Evolutionary conservation across 1,284 basidiomycete species (phyloP), one percentile per base, ranked within the genome.

Genomic region (Leccinum ponderosum): DNA sequence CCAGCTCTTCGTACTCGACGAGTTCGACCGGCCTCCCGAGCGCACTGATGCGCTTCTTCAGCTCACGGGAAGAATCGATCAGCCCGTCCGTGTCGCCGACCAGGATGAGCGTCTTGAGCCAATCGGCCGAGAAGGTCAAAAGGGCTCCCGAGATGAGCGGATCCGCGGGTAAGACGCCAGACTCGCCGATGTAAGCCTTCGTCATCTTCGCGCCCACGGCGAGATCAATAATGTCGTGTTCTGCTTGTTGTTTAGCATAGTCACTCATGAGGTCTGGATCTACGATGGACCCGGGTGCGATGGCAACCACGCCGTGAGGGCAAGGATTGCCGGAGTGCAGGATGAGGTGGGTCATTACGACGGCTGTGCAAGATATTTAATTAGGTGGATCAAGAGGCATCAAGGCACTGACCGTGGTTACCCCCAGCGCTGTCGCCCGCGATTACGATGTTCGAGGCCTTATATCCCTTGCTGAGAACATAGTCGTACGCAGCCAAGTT

Each of bases 351-450:
- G 33, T 39, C 33, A 54, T 14, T n/a, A 37, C 31, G 20, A 39
- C 22, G 11, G 35, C 53, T 54, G 53, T 37, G 12, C 7, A 9
- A 29, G 6, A 29, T 29, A 29, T 29, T 9, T 9, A 29, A 29
- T 29, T 3, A 9, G 29, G 8, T 29, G 8, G n/a, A 2, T 39
- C 37, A 8, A 37, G 6, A 3, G 15, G 7, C n/a, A 22, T 12
- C 6, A 6, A 6, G 20, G 22, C 15, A 59, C 65, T 12, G n/a
- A 72, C 71, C 66, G 2, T 63, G 61, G 37, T 63, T 69, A 1
- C 71, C 69, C 0, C 71, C 72, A 1, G 69, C 68, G 6, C 69
- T 74, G 56, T 74, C 71, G 2, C 69, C 69, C 0, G 58, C 63
- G 17, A 71, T 12, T 29, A 57, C 14, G 20, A 67, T 51, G n/a